Evolutionary conservation across 495 filamentous ascomycete species (phyloP), one percentile per base, ranked within the genome.

Genomic region (Aspergillus egyptiacus): DNA sequence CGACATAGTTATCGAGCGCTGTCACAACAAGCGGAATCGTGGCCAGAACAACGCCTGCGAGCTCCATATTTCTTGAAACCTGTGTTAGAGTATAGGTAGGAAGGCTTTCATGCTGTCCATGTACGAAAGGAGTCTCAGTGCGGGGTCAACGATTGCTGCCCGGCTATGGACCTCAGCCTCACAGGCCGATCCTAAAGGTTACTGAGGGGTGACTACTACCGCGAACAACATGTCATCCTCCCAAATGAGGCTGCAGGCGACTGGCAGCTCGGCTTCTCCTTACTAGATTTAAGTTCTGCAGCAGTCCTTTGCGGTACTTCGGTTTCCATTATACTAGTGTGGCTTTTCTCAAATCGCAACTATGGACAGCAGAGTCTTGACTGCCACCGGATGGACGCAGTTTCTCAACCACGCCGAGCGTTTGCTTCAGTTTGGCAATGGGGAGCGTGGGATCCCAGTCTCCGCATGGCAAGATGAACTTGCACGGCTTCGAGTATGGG

Each of bases 401-500:
- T 35, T 46, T 18, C 30, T 46, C 18, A 10, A 46, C 1, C 18
- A 8, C 19, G 28, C 31, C 11, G 30, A 35, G 14, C 18, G 8
- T 6, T n/a, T 17, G 18, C 11, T 46, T 17, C 5, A 35, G 2
- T 23, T 9, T 15, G 20, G 23, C n/a, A 24, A 35, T 14, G 10
- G 8, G 2, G 30, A 46, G n/a, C 18, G 11, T 24, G 18, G 18
- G 11, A 23, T 46, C 2, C 42, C 39, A 11, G 13, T 46, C 13
- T 34, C 18, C 7, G 30, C 42, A 24, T 46, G 30, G 42, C 42
- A 35, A 5, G 31, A 46, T 5, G 42, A 46, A 34, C 13, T 46
- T 11, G 42, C 18, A 35, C 42, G 42, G 5, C 42, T 46, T 6
- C 42, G 30, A 34, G 15, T 35, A 18, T 46, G 42, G 42, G 31